These are phyloP conservation scores for Mycocentrospora acerina DNA, from an alignment of 2,329 filamentous ascomycete genomes.

Conservation along the genomic window DNA sequence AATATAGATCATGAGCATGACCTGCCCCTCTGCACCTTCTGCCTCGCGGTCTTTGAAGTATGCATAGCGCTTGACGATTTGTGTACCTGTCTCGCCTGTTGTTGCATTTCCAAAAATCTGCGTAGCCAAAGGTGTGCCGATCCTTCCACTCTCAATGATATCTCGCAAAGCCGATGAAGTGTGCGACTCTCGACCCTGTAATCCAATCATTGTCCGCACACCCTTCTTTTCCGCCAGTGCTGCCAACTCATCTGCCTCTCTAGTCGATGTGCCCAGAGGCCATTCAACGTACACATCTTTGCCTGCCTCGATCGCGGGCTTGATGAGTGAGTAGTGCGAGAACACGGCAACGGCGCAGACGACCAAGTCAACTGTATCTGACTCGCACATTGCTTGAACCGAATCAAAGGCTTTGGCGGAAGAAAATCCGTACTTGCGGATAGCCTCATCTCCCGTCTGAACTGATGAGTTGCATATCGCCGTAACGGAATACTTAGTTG, in stretches of 20 bases:
- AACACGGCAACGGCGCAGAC: constrained; percentile 58
- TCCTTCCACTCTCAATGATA: neutral
- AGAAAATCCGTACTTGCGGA: neutral
- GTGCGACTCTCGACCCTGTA: constrained; percentile 41
- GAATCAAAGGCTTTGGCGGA: constrained; percentile 47
- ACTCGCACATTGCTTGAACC: constrained; percentile 45
- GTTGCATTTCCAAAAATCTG: neutral
- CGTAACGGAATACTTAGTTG: neutral
- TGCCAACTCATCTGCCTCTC: constrained; percentile 37
- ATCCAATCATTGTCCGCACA: constrained; percentile 39
- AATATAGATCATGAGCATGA: neutral
- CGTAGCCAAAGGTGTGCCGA: constrained; percentile 1
- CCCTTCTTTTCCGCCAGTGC: neutral
- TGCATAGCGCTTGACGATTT: neutral
- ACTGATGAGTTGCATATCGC: neutral
- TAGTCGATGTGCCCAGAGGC: constrained; percentile 43
- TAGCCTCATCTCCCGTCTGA: neutral
- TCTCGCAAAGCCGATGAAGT: neutral
- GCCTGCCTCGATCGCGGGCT: constrained; percentile 53
- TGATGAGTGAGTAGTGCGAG: constrained; percentile 49
- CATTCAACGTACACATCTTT: constrained; percentile 58
- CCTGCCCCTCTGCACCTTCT: neutral
- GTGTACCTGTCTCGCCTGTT: constrained; percentile 1
- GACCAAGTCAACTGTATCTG: constrained; percentile 37
- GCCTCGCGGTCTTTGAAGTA: neutral